Conservation (phyloP, 106 monocot genomes). For the Apostasia shenzhenica region DNA sequence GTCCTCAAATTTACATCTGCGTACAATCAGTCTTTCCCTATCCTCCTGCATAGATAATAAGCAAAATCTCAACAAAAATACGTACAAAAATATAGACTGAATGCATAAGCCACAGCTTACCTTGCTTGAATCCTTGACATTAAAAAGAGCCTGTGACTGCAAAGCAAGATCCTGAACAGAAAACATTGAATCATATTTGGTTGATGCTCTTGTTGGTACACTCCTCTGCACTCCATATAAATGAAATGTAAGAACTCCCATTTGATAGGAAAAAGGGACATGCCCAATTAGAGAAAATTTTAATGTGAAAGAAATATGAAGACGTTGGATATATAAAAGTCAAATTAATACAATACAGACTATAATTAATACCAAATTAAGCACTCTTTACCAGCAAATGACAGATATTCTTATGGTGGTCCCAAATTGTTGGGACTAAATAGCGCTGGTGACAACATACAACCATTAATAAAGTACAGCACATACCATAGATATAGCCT, state of each 20-base stretch:
- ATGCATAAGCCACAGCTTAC: constrained; percentile 17
- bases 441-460: too few species aligned
- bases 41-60: constrained; percentile 62
- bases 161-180: constrained; percentile 80
- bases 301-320: too few species aligned
- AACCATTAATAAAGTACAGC: neutral
- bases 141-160: constrained; percentile 91
- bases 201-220: constrained; percentile 45
- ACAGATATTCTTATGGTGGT: too few species aligned
- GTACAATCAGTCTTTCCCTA: constrained; percentile 69
- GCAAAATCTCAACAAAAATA: neutral
- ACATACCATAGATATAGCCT: constrained; percentile 34
- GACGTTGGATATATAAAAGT: neutral
- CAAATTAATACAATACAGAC: too few species aligned
- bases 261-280: neutral
- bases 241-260: neutral
- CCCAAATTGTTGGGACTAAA: too few species aligned
- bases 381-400: too few species aligned
- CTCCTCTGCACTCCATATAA: constrained; percentile 32
- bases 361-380: too few species aligned
- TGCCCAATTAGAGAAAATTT: too few species aligned
- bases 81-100: neutral
- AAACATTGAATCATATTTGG: constrained; percentile 41
- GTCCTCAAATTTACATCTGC: constrained; percentile 96
- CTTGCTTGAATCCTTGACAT: constrained; percentile 93